These are phyloP conservation scores for Sordariomycetes sp. DNA, from an alignment of 2,329 filamentous ascomycete species.

Conservation along the genomic window DNA sequence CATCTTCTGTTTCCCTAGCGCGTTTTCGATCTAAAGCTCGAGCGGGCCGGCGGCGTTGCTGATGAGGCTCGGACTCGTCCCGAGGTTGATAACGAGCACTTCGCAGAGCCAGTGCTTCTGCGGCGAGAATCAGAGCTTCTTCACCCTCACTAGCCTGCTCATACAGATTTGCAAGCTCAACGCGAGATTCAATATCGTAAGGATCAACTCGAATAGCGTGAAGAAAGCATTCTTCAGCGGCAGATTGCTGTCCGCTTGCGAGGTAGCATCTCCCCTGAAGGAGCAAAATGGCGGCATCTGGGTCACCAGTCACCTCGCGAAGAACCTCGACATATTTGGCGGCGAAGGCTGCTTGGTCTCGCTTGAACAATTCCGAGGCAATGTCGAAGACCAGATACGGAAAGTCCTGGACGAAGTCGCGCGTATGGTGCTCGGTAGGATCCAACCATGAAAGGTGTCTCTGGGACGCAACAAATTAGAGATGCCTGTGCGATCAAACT, in stretches of 20 bases:
- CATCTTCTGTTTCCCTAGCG: no score
- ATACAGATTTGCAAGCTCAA: slow-evolving; percentile 76
- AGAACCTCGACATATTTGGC: slow-evolving; percentile 49
- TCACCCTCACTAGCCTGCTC: slow-evolving; percentile 65
- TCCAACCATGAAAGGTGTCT: slow-evolving; percentile 63
- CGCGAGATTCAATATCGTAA: slow-evolving; percentile 65
- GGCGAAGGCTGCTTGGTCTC: slow-evolving; percentile 25
- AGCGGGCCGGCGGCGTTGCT: no score
- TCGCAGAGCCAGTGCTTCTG: slow-evolving; percentile 62
- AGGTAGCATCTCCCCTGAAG: slow-evolving; percentile 62
- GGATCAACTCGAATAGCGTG: slow-evolving; percentile 64
- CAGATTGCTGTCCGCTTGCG: slow-evolving; percentile 49
- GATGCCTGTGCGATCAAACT: no score
- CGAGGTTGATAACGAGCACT: no score
- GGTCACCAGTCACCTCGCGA: slow-evolving; percentile 33
- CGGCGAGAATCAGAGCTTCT: slow-evolving; percentile 67
- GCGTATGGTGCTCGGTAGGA: slow-evolving; percentile 41
- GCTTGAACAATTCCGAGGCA: slow-evolving; percentile 32
- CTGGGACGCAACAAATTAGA: slow-evolving; percentile 23
- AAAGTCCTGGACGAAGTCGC: slow-evolving; percentile 51
- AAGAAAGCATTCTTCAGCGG: slow-evolving; percentile 71
- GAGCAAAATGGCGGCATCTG: slow-evolving; percentile 43
- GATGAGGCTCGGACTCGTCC: no score
- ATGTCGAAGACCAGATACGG: slow-evolving; percentile 71
- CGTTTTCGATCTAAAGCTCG: no score